Base-by-base conservation (phyloP, 2,329 filamentous ascomycete species). In the Colletotrichum spinosum region DNA sequence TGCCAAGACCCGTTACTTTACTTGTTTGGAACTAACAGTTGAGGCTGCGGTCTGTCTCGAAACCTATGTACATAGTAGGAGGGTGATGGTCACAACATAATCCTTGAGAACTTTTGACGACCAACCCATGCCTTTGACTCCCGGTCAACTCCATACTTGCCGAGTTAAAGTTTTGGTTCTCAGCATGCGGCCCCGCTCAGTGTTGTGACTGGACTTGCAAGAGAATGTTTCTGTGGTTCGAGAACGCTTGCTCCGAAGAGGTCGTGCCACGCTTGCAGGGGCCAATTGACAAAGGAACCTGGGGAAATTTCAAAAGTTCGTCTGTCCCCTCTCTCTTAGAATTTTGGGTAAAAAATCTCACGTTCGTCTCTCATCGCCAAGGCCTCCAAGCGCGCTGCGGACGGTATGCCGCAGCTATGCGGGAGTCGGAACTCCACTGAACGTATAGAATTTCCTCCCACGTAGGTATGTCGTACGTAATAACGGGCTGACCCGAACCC, bases 251-350 rank as follows among this genome's bases (percentile, higher is more conserved):
- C 10, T 13, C 15, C 17, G 5, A 3, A 9, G 25, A 13, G 17
- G 15, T 33, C 46, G 46, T 10, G 25, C 46, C 46, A 49, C 33
- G 13, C 13, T 3, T 49, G 46, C 46, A 49, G 46, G 46, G 9
- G 33, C 25, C 46, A 49, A 35, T 49, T 33, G 15, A 48, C 45
- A 44, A 42, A 34, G 13, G n/a, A 51, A 51, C 33, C 34, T 13
- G 7, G 8, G 52, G 49, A 53, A 56, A 12, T 49, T 56, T 51
- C 62, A 56, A 65, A 65, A 62, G 58, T 62, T 62, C 62, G 57
- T 46, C 57, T 52, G n/a, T 4, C 13, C 44, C 15, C 44, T 15
- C 17, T n/a, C 17, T 42, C 33, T 52, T 15, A 33, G 38, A 41
- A 59, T 38, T 33, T 33, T 11, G 12, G 17, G 17, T 42, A 13